phyloP scores from a whole-genome alignment of 1,139 yeast species.

The Suhomyces maxii region DNA sequence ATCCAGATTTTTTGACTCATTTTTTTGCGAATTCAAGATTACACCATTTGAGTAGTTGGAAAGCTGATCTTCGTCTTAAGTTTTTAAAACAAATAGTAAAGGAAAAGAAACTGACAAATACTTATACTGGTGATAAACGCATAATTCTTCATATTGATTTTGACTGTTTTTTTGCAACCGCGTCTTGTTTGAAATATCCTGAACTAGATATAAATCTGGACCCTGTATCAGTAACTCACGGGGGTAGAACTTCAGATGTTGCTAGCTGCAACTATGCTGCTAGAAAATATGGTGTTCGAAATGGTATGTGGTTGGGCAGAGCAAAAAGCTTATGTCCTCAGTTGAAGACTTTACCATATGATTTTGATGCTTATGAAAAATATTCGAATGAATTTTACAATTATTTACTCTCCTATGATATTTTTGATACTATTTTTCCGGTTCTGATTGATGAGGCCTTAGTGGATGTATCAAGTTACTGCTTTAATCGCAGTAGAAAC shows the following conservation, averaged over 20 bases:
- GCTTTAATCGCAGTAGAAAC: conserved; percentile 12
- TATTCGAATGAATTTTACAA: conserved; percentile 48
- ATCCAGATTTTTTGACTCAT: conserved; percentile 69
- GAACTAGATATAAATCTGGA: conserved; percentile 53
- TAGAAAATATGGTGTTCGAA: conserved; percentile 65
- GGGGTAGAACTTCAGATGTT: conserved; percentile 69
- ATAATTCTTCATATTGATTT: conserved; percentile 81
- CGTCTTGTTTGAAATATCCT: conserved; percentile 62
- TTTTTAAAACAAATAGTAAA: conserved; percentile 49
- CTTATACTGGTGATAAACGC: conserved; percentile 7
- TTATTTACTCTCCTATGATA: conserved; percentile 49
- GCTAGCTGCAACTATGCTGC: conserved; percentile 93
- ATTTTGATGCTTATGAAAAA: conserved; percentile 70
- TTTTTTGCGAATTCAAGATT: conserved; percentile 82
- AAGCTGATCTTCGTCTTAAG: conserved; percentile 65
- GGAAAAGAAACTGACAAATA: conserved; percentile 10
- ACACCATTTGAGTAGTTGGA: conserved; percentile 89
- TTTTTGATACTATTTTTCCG: conserved; percentile 67
- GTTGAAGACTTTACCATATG: conserved; percentile 63
- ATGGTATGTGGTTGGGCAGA: conserved; percentile 84
- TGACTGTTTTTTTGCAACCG: conserved; percentile 92
- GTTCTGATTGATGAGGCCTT: conserved; percentile 91
- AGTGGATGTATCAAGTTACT: conserved; percentile 57
- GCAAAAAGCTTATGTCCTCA: conserved; percentile 70
- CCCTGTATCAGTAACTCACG: conserved; percentile 87